phyloP scores from a whole-genome alignment of 805 yeast species.

The Metschnikowia drakensbergensis region DNA sequence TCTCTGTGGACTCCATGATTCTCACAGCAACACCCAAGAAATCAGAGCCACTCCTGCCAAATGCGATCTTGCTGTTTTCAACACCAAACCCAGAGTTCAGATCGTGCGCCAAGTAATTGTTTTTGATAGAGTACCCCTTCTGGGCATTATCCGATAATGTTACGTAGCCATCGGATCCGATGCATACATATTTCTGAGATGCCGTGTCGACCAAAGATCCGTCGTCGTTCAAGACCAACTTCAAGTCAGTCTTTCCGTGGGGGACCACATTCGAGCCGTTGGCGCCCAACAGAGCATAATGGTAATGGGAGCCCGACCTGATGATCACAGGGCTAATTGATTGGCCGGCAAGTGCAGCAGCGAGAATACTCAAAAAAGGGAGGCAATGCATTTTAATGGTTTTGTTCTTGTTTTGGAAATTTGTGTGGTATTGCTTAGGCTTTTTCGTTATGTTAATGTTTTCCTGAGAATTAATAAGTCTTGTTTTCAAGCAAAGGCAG shows the following conservation, averaged over 20 bases:
- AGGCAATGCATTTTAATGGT: conserved; percentile 7
- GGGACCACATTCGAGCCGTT: conserved; percentile 11
- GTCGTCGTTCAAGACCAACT: conserved; percentile 24
- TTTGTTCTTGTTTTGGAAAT: not conserved
- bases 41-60: not conserved
- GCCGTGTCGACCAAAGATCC: conserved; percentile 19
- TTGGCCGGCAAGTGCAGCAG: conserved; percentile 25
- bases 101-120: conserved; percentile 3
- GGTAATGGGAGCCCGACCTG: conserved; percentile 26
- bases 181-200: conserved; percentile 17
- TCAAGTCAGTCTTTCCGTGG: conserved; percentile 9
- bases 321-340: conserved; percentile 20
- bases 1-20: not conserved
- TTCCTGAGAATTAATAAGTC: not conserved
- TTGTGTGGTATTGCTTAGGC: not conserved
- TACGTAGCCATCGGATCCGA: conserved; percentile 10
- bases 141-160: conserved; percentile 8
- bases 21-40: conserved; percentile 10
- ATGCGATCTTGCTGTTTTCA: conserved; percentile 1
- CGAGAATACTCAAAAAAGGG: conserved; percentile 20
- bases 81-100: not conserved
- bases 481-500: not conserved
- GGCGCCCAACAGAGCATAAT: conserved; percentile 14
- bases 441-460: not conserved
- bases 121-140: conserved; percentile 11